phyloP scores from a whole-genome alignment of 345 rosid genomes.

The Triadica sebifera region DNA sequence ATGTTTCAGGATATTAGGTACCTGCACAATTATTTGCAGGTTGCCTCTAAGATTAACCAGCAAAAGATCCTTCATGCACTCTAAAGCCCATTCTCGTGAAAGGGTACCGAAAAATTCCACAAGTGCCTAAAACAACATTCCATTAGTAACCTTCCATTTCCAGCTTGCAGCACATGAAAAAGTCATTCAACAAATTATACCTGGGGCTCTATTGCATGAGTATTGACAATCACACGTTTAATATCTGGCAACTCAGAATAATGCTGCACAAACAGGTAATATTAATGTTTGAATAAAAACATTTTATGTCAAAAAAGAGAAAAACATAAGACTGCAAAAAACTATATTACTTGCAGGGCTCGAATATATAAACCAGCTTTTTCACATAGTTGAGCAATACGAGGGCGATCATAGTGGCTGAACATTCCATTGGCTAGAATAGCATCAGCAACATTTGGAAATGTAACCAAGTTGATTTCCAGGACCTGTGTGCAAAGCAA shows the following conservation, averaged over 20 bases:
- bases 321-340: not conserved
- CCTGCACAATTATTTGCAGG: constrained; percentile 99
- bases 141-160: not conserved
- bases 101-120: constrained; percentile 98
- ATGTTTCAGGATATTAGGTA: constrained; percentile 24
- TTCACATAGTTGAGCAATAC: constrained; percentile 97
- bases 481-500: constrained; percentile 54
- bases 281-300: not conserved
- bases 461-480: constrained; percentile 97
- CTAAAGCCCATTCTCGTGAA: constrained; percentile 98
- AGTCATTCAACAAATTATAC: constrained; percentile 33
- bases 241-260: constrained; percentile 93
- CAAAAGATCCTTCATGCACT: constrained; percentile 98
- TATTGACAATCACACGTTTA: constrained; percentile 97
- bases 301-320: not conserved
- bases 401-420: constrained; percentile 96
- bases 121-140: constrained; percentile 57
- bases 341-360: constrained; percentile 75
- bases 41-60: constrained; percentile 91
- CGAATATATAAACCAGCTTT: constrained; percentile 94
- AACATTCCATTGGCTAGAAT: constrained; percentile 97
- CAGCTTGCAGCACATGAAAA: not conserved
- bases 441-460: constrained; percentile 98
- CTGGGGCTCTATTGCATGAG: constrained; percentile 99
- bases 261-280: constrained; percentile 60